Evolutionary conservation across 2,329 filamentous ascomycete genomes (phyloP).

Genomic region (Trichoderma aggressivum): DNA sequence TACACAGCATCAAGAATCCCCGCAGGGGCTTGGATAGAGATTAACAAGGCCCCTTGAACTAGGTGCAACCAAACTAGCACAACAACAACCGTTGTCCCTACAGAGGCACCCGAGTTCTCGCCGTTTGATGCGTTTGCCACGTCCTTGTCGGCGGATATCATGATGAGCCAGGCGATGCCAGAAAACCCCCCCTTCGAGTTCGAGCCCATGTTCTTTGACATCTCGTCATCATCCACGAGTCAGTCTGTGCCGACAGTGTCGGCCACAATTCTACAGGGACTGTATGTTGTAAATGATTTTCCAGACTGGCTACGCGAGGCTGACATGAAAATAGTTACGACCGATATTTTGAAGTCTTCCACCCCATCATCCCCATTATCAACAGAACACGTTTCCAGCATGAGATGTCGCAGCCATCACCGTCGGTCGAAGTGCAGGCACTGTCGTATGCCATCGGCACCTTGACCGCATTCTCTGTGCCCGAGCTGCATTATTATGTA

Average conservation of each 20-base stretch:
- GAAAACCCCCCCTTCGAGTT: background rate
- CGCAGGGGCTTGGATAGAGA: background rate
- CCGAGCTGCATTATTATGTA: background rate
- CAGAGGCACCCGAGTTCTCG: background rate
- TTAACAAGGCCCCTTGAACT: background rate
- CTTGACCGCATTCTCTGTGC: slow-evolving; percentile 3
- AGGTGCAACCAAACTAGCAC: background rate
- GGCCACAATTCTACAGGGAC: background rate
- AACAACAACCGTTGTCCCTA: background rate
- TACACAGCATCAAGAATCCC: background rate
- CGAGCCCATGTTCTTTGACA: background rate
- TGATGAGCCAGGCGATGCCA: background rate
- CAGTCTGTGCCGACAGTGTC: background rate
- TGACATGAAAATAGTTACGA: background rate
- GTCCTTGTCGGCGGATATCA: background rate
- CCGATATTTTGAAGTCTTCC: slow-evolving; percentile 14
- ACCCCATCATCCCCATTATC: slow-evolving; percentile 14
- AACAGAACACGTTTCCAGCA: slow-evolving; percentile 12
- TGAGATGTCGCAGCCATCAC: background rate
- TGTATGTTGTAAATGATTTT: background rate
- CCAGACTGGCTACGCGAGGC: background rate
- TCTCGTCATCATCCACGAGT: background rate
- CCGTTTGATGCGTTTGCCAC: background rate
- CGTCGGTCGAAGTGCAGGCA: slow-evolving; percentile 1
- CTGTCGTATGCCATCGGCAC: slow-evolving; percentile 11